Evolutionary conservation across 768 basidiomycete species (phyloP).

Genomic region (Cantharellus anzutake): DNA sequence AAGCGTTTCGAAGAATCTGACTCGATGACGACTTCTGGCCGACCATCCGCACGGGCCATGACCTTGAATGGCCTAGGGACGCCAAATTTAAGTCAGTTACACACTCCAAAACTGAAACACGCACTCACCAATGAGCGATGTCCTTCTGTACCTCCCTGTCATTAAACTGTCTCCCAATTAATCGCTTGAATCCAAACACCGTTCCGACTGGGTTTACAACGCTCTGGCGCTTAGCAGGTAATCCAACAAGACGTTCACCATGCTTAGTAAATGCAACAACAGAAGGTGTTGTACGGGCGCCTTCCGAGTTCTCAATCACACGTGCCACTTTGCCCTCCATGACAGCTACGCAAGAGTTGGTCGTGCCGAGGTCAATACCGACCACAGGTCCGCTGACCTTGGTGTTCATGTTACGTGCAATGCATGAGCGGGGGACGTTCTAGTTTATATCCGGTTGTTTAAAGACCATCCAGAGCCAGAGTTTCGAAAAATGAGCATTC

Average conservation of each 20-base stretch:
- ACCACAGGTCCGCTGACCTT: slow-evolving; percentile 87
- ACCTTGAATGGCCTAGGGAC: slow-evolving; percentile 62
- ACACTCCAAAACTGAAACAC: not conserved
- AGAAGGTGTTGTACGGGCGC: slow-evolving; percentile 93
- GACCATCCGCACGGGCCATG: slow-evolving; percentile 47
- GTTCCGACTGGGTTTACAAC: slow-evolving; percentile 92
- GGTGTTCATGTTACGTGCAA: slow-evolving; percentile 87
- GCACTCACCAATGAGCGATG: slow-evolving; percentile 54
- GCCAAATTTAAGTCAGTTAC: not conserved
- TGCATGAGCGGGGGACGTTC: slow-evolving; percentile 35
- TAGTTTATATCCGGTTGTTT: slow-evolving; percentile 15
- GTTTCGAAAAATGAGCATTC: not conserved
- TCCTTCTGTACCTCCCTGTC: slow-evolving; percentile 92
- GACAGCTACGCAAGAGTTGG: slow-evolving; percentile 78
- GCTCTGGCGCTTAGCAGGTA: slow-evolving; percentile 93
- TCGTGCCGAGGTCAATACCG: slow-evolving; percentile 93
- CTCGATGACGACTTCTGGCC: slow-evolving; percentile 71
- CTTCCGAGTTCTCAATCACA: slow-evolving; percentile 95
- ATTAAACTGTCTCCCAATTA: slow-evolving; percentile 83
- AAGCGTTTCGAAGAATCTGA: slow-evolving; percentile 23
- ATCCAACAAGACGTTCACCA: slow-evolving; percentile 87
- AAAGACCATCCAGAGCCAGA: not conserved
- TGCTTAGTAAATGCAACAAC: slow-evolving; percentile 98
- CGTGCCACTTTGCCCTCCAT: slow-evolving; percentile 93
- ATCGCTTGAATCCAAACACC: slow-evolving; percentile 82